phyloP scores from a whole-genome alignment of 2,329 filamentous ascomycete species.

The Diaporthe batatas region DNA sequence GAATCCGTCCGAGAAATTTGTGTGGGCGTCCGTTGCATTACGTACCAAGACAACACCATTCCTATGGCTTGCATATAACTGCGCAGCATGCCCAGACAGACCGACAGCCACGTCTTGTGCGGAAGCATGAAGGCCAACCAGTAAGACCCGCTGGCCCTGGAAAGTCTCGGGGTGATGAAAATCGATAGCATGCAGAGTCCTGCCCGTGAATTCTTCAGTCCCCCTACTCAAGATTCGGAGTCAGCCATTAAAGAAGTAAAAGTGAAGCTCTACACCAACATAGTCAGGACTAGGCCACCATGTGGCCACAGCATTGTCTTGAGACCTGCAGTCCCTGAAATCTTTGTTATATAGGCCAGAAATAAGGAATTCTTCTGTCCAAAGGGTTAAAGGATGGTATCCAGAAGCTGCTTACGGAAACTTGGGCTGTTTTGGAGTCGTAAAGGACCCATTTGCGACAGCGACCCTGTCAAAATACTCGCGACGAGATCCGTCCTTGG shows the following conservation, averaged over 20 bases:
- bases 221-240: background rate
- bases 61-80: slow-evolving; percentile 38
- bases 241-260: too few species aligned
- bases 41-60: slow-evolving; percentile 19
- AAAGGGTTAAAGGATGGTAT: too few species aligned
- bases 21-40: background rate
- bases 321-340: too few species aligned
- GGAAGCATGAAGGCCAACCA: slow-evolving; percentile 39
- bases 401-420: background rate
- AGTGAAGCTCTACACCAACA: too few species aligned
- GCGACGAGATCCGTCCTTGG: background rate
- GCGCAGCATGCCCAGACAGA: slow-evolving; percentile 16
- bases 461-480: slow-evolving; percentile 25
- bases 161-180: slow-evolving; percentile 37
- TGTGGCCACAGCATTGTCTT: too few species aligned
- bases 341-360: too few species aligned
- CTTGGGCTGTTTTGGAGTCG: slow-evolving; percentile 11
- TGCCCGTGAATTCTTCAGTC: slow-evolving; percentile 37
- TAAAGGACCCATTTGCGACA: slow-evolving; percentile 25
- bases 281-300: too few species aligned
- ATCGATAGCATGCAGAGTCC: slow-evolving; percentile 36
- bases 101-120: slow-evolving; percentile 37
- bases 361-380: too few species aligned
- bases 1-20: background rate
- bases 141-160: slow-evolving; percentile 38